Evolutionary conservation across 257 asterid species (phyloP), one percentile per base, ranked within the genome.

Genomic region (Solanum commersonii): DNA sequence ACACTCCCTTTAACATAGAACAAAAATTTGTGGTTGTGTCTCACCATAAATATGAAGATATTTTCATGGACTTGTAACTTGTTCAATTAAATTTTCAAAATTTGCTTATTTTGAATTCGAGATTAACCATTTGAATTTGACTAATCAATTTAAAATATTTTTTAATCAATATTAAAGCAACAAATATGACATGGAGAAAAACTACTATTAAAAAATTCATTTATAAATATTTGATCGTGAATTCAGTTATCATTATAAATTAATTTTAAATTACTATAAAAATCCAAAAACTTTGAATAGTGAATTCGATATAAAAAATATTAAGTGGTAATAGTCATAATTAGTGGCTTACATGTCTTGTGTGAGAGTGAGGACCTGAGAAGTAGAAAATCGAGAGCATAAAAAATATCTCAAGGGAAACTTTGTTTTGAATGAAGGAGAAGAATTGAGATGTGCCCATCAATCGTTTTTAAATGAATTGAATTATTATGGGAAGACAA

Each of bases 381-480:
- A 83, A 83, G 73, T 35, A 68, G 56, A 88, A 70, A 59, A 25
- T 14, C 35, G 40, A 60, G 13, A 86, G 35, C 44, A 59, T 8
- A 37, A 77, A 92, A n/a, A 91, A 91, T 89, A 92, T 92, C 93
- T 77, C 25, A 27, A 78, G 23, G 7, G 34, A 10, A 77, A 22
- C 4, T n/a, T 38, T 77, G 89, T 60, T 67, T 87, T 70, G 94
- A 90, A 90, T 93, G 94, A 91, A 92, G 86, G 84, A 85, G 60
- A 91, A 49, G 87, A 84, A 83, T 59, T 86, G 84, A 91, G 92
- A 83, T 89, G 89, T 84, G 63, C 87, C 87, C 91, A 89, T 93
- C 94, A 94, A 91, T 94, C 95, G 87, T 88, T 87, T 59, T 59
- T 87, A 44, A n/a, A 15, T 46, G 67, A 35, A 79, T 42, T 44